Conservation (phyloP, 2,329 filamentous ascomycete species). For the Raffaelea deltoideospora region DNA sequence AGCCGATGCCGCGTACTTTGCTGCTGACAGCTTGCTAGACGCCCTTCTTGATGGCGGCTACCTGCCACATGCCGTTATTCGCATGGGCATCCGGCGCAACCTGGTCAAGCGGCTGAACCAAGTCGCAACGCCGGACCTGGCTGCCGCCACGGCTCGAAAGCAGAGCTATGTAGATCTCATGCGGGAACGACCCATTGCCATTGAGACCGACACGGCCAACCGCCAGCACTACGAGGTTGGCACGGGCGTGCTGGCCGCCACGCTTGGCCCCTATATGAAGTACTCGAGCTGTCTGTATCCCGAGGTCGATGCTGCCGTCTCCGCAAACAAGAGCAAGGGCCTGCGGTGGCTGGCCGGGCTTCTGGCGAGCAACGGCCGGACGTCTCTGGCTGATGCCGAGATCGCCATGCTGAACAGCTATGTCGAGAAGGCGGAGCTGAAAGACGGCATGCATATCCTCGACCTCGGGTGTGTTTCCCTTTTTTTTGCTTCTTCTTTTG, state of each 20-base stretch:
- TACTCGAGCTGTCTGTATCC: slow-evolving; percentile 55
- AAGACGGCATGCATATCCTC: slow-evolving; percentile 44
- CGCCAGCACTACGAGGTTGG: slow-evolving; percentile 60
- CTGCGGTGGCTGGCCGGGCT: no score
- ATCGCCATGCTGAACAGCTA: slow-evolving; percentile 50
- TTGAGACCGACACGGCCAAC: slow-evolving; percentile 50
- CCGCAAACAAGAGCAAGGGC: neutral
- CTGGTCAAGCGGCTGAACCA: slow-evolving; percentile 41
- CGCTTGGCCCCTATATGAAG: slow-evolving; percentile 56
- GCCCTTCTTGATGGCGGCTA: slow-evolving; percentile 50
- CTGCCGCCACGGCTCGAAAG: slow-evolving; percentile 28
- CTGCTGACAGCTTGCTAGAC: no score
- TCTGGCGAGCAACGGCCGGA: slow-evolving; percentile 37
- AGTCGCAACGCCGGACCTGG: slow-evolving; percentile 23
- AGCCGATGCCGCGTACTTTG: no score
- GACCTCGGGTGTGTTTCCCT: slow-evolving; percentile 38
- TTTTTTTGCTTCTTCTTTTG: slow-evolving; percentile 5
- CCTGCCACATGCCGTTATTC: slow-evolving; percentile 46
- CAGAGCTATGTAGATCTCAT: slow-evolving; percentile 45
- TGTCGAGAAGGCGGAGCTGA: slow-evolving; percentile 41
- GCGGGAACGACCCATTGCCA: slow-evolving; percentile 48
- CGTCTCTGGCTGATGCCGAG: slow-evolving; percentile 52
- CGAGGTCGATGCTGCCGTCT: slow-evolving; percentile 1
- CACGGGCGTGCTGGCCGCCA: slow-evolving; percentile 44
- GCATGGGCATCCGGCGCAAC: slow-evolving; percentile 50